phyloP scores from a whole-genome alignment of 192 early-diverging fungal species.

The Fimicolochytrium jonesii region DNA sequence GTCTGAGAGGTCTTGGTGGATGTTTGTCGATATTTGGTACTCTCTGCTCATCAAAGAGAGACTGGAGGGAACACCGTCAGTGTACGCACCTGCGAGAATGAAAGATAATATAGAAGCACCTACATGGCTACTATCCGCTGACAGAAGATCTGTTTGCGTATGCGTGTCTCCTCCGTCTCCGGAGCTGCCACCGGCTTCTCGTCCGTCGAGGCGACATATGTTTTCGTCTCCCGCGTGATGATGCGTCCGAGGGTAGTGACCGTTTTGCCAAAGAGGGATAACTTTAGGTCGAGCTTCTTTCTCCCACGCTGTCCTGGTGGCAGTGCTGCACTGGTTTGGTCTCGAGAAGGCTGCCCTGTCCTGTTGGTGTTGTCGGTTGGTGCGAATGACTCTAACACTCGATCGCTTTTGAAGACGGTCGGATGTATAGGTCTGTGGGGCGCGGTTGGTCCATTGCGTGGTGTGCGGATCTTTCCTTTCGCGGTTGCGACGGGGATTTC shows the following conservation, averaged over 20 bases:
- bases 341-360: too few relatives aligned
- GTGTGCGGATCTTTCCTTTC: too few relatives aligned
- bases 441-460: too few relatives aligned
- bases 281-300: too few relatives aligned
- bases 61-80: background rate
- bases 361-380: background rate
- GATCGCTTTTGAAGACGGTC: background rate
- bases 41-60: conserved; percentile 7
- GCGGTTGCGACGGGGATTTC: too few relatives aligned
- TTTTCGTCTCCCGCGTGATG: conserved; percentile 13
- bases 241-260: conserved; percentile 14
- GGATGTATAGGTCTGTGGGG: too few relatives aligned
- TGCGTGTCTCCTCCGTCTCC: background rate
- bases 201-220: background rate
- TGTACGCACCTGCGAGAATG: background rate
- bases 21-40: background rate
- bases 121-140: background rate
- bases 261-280: conserved; percentile 19
- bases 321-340: too few relatives aligned
- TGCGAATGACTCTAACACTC: background rate
- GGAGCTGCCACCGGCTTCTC: background rate
- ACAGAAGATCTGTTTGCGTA: conserved; percentile 4
- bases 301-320: too few relatives aligned
- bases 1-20: conserved; percentile 1
- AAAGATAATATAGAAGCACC: background rate